Conservation (phyloP, 176 grass and related monocot species). For the Bromus sterilis region DNA sequence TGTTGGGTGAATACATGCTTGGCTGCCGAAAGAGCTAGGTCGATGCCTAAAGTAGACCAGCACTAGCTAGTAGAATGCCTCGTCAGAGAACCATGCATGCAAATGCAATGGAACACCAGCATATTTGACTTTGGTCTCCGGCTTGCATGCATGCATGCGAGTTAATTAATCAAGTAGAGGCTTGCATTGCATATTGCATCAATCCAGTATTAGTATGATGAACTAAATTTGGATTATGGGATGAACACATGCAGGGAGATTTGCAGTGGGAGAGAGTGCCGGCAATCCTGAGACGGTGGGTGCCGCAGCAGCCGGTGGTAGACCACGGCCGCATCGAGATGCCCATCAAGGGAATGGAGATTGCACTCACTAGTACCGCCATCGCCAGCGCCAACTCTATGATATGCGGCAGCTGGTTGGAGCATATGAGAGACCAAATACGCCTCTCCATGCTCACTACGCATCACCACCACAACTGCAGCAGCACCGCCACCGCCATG, state of each 20-base stretch:
- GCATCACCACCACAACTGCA: background rate
- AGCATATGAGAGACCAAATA: conserved; percentile 45
- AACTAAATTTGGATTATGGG: background rate
- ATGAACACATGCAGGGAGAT: conserved; percentile 30
- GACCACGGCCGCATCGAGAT: conserved; percentile 38
- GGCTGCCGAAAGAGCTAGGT: background rate
- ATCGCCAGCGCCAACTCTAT: no score
- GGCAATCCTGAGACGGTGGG: background rate
- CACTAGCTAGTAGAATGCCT: background rate
- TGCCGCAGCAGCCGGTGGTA: background rate
- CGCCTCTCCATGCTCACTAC: conserved; percentile 37
- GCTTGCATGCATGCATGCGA: background rate
- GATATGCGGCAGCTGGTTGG: background rate
- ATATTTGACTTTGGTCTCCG: background rate
- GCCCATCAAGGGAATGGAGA: conserved; percentile 63
- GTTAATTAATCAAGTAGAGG: no score
- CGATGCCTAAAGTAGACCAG: conserved; percentile 3
- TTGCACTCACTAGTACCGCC: conserved; percentile 11
- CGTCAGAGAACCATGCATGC: conserved; percentile 3
- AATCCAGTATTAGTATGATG: background rate
- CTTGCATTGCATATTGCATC: no score
- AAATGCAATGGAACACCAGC: background rate
- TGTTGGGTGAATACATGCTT: background rate
- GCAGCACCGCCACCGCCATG: background rate
- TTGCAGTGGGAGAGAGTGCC: conserved; percentile 55